Conservation (phyloP, 768 basidiomycete genomes). For the Dioszegia aurantiaca region DNA sequence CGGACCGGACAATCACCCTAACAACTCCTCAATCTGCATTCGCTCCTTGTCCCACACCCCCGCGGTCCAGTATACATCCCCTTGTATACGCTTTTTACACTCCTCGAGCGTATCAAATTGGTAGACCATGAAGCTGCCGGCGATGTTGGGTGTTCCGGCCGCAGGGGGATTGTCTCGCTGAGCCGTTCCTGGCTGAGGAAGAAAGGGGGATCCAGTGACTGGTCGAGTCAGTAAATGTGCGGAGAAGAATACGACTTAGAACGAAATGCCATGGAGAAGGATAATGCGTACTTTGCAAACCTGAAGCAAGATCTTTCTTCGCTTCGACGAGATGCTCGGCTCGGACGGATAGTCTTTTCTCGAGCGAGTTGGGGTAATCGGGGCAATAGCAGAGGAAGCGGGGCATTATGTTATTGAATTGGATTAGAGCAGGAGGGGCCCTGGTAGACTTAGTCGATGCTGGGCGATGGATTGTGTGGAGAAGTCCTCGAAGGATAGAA, state of each 20-base stretch:
- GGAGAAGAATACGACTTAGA: no score
- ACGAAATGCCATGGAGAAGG: not conserved
- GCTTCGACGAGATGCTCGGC: slow-evolving; percentile 36
- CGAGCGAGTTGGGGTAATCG: slow-evolving; percentile 43
- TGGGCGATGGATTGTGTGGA: not conserved
- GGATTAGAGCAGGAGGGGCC: not conserved
- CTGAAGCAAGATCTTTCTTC: slow-evolving; percentile 28
- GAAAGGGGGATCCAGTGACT: slow-evolving; percentile 20
- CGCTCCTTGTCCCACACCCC: slow-evolving; percentile 49
- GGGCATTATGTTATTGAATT: slow-evolving; percentile 35
- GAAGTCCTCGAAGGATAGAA: not conserved
- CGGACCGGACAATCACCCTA: no score
- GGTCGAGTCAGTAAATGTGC: no score
- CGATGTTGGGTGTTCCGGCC: slow-evolving; percentile 25
- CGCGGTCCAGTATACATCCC: slow-evolving; percentile 46
- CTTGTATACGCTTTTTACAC: slow-evolving; percentile 35
- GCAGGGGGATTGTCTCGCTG: slow-evolving; percentile 16
- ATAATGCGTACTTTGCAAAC: slow-evolving; percentile 20
- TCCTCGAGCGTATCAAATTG: slow-evolving; percentile 35
- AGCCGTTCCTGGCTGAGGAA: slow-evolving; percentile 8
- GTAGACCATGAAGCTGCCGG: slow-evolving; percentile 39
- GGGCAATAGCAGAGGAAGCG: slow-evolving; percentile 46
- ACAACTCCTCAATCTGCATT: slow-evolving; percentile 28
- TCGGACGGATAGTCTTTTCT: slow-evolving; percentile 37
- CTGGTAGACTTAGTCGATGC: not conserved